These are phyloP conservation scores for Paraglomus brasilianum DNA, from an alignment of 192 early-diverging fungal species.

Conservation along the genomic window DNA sequence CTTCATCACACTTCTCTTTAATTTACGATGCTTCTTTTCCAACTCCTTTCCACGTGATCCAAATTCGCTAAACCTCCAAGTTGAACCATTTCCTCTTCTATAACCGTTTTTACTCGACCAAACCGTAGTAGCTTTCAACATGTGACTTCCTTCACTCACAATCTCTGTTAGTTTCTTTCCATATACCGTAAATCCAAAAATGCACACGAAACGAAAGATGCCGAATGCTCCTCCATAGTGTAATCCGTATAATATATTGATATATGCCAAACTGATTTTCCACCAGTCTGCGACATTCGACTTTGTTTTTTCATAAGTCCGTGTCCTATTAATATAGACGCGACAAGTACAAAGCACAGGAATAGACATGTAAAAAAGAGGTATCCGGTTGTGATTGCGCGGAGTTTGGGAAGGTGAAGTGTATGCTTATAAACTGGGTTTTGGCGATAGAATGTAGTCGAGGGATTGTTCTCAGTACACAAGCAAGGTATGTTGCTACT, in stretches of 20 bases:
- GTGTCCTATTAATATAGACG: no score
- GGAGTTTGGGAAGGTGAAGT: slow-evolving; percentile 12
- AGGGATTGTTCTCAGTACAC: slow-evolving; percentile 18
- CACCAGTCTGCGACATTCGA: no score
- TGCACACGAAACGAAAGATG: background rate
- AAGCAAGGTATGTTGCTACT: slow-evolving; percentile 9
- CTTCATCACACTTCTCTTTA: slow-evolving; percentile 1
- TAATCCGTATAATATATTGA: background rate
- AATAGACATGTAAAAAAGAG: background rate
- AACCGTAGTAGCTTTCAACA: slow-evolving; percentile 7
- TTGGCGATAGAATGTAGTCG: slow-evolving; percentile 19
- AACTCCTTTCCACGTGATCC: background rate
- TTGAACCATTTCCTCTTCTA: background rate
- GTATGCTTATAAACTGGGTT: slow-evolving; percentile 16
- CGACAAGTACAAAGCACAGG: background rate
- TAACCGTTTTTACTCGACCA: background rate
- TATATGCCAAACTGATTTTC: background rate
- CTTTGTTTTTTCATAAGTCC: background rate
- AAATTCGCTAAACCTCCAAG: background rate
- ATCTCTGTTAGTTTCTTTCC: slow-evolving; percentile 4
- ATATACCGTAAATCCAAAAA: slow-evolving; percentile 11
- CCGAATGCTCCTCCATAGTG: background rate
- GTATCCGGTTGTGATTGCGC: background rate
- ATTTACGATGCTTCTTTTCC: background rate
- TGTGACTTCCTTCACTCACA: slow-evolving; percentile 13